Evolutionary conservation across 352 stramenopile genomes (phyloP).

Genomic region (Globisporangium nagaii): DNA sequence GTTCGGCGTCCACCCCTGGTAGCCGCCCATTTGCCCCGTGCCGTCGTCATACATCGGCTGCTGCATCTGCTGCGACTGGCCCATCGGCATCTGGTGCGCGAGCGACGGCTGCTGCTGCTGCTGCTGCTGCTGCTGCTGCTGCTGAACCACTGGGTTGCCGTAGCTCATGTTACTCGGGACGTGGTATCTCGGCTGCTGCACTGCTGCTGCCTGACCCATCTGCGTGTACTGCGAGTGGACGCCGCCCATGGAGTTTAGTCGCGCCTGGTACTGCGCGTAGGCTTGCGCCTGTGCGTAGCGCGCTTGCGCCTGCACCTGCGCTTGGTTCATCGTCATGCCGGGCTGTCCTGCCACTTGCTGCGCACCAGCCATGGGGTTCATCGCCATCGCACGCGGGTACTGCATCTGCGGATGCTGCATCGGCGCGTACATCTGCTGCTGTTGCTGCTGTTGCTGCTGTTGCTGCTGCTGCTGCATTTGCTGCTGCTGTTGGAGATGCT

Average conservation of each 20-base stretch:
- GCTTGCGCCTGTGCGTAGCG: constrained; percentile 37
- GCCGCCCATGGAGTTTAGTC: constrained; percentile 46
- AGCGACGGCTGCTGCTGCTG: constrained; percentile 14
- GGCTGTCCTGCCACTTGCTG: constrained; percentile 12
- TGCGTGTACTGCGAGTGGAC: constrained; percentile 24
- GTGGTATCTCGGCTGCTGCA: constrained; percentile 21
- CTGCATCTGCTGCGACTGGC: constrained; percentile 17
- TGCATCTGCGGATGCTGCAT: constrained; percentile 21
- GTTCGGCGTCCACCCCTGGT: constrained; percentile 5
- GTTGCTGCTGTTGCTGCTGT: constrained; percentile 13
- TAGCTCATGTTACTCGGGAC: constrained; percentile 35
- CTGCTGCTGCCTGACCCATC: constrained; percentile 26
- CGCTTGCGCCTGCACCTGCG: constrained; percentile 20
- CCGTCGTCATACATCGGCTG: constrained; percentile 18
- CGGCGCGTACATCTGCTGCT: constrained; percentile 14
- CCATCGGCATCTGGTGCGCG: constrained; percentile 20
- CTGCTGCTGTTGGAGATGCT: constrained; percentile 5
- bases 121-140: constrained; percentile 17
- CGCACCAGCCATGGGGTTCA: constrained; percentile 21
- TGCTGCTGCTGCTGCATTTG: no score
- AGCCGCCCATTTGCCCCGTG: constrained; percentile 14
- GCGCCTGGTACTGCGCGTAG: constrained; percentile 59
- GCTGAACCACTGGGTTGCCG: constrained; percentile 10
- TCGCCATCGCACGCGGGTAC: constrained; percentile 14
- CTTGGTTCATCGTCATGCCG: constrained; percentile 20